Base-by-base conservation (phyloP, 2,329 filamentous ascomycete species). In the Davidsoniella eucalypti region DNA sequence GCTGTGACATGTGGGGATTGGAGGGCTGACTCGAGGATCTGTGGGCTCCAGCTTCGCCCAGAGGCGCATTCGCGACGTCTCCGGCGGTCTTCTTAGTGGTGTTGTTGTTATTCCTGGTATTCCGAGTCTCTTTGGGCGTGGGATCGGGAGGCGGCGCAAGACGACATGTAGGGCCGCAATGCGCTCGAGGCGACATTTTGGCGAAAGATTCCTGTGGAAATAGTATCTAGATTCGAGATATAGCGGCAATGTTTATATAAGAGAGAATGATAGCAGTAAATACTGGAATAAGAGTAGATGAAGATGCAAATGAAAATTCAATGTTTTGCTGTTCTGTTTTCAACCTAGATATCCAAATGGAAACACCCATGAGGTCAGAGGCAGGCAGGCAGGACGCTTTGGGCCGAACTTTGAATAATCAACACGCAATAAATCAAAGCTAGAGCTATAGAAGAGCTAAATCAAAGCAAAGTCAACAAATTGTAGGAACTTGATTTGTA, bases 141-240 rank as follows among this genome's bases (percentile, higher is more conserved):
- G 44, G 39, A 41, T 7, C 10, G 25, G 50, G 44, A 18, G 44
- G 51, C 21, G 72, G 70, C 10, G 71, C 68, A 38, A 77, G 65
- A 37, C 72, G 73, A 60, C 81, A 85, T 50, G 69, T 72, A 23
- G 72, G 62, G 53, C 75, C 75, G 36, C 21, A 41, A 29, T 52
- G 51, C 14, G 41, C 23, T 44, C 44, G 33, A n/a, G 23, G 40
- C 14, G 41, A 29, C 25, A 48, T 46, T 37, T 47, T 49, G 12
- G 41, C 41, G 18, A 21, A 43, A 14, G 12, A 21, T 33, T 33
- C 10, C 8, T 43, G 6, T 43, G 21, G 7, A 25, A 9, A 21
- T 6, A 21, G 41, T 21, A 25, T 43, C 41, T 3, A 21, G 41
- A 43, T 43, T 8, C 17, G n/a, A 5, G 21, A 21, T 21, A 21